Evolutionary conservation across 108 stramenopile species (phyloP).

Genomic region (Cyclotella choctawhatcheeana): DNA sequence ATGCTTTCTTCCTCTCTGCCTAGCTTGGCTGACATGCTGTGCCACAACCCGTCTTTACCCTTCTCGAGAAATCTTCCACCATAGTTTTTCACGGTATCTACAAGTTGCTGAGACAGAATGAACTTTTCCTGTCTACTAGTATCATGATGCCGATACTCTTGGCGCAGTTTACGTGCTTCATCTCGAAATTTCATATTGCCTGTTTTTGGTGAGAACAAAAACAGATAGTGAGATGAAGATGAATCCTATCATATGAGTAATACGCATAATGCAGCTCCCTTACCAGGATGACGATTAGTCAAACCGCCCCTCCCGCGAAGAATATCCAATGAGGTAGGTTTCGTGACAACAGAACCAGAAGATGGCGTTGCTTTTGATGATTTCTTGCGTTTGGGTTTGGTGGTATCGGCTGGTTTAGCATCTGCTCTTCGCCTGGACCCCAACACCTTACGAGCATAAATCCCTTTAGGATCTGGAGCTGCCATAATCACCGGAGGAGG

Average conservation of each 20-base stretch:
- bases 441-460: background rate
- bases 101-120: conserved; percentile 17
- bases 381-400: background rate
- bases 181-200: conserved; percentile 39
- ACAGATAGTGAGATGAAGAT: too few relatives aligned
- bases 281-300: conserved; percentile 38
- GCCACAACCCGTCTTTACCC: conserved; percentile 28
- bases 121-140: conserved; percentile 26
- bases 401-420: background rate
- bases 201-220: too few relatives aligned
- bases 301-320: conserved; percentile 36
- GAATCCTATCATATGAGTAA: too few relatives aligned
- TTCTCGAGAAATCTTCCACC: conserved; percentile 43
- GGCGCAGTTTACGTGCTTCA: conserved; percentile 28
- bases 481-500: background rate
- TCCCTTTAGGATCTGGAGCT: background rate
- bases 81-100: conserved; percentile 33
- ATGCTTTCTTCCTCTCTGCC: conserved; percentile 38
- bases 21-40: conserved; percentile 28
- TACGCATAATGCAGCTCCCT: too few relatives aligned
- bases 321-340: conserved; percentile 11
- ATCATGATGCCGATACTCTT: conserved; percentile 12
- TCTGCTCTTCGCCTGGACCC: background rate
- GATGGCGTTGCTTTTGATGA: background rate
- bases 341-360: background rate